Conservation (phyloP, 345 rosid species). For the Corymbia maculata region DNA sequence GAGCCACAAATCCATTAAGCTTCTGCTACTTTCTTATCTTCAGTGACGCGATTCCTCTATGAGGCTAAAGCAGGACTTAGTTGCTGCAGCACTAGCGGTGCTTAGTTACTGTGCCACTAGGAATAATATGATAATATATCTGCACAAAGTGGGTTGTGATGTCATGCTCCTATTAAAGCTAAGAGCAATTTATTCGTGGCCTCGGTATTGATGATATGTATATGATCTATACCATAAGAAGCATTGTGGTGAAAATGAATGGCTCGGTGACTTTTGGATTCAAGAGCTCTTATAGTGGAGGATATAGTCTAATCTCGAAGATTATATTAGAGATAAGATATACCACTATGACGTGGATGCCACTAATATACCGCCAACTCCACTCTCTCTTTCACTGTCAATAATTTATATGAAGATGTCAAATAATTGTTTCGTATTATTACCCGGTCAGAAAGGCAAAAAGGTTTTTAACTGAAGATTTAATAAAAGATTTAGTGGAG, state of each 20-base stretch:
- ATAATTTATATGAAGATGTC: background rate
- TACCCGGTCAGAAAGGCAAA: background rate
- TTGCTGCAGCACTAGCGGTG: background rate
- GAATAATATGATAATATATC: constrained; percentile 6
- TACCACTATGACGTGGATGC: constrained; percentile 36
- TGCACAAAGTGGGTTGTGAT: constrained; percentile 24
- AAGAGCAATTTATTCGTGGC: background rate
- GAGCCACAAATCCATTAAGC: background rate
- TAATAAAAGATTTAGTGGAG: background rate
- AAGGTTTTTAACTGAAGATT: background rate
- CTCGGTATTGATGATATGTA: background rate
- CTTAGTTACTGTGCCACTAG: constrained; percentile 8
- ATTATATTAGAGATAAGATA: background rate
- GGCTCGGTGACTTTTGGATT: background rate
- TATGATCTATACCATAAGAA: background rate
- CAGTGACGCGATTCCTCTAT: background rate
- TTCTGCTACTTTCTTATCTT: background rate
- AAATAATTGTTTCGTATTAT: background rate
- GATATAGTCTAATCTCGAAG: background rate
- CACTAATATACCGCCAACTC: constrained; percentile 32
- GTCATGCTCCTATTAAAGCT: constrained; percentile 15
- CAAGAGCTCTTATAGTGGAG: constrained; percentile 7
- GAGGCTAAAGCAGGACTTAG: background rate
- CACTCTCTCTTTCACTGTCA: background rate
- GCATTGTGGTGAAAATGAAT: background rate